Base-by-base conservation (phyloP, 805 yeast species). In the Suhomyces canberraensis region DNA sequence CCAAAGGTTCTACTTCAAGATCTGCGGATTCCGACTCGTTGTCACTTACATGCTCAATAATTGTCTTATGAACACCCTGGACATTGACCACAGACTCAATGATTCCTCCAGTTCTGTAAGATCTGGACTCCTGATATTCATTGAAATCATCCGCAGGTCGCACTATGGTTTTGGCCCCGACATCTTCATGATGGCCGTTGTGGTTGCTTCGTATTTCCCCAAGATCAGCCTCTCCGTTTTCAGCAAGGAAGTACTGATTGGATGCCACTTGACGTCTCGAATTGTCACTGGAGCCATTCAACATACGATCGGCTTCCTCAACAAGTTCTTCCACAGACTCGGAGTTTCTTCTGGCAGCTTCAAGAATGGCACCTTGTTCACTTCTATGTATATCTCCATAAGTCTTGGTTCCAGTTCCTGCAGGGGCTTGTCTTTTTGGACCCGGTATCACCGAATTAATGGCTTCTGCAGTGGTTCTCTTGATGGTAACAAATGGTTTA, bases 41-140 rank as follows among this genome's bases (percentile, higher is more conserved):
- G 38, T 66, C 73, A 44, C 75, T 59, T 4, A 74, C 71, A 36
- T 78, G 81, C 49, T 84, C 91, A 50, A 88, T 87, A 42, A 88
- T 84, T 3, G 95, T 87, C 67, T 88, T 88, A 50, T 79, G 80
- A 15, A 85, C 84, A 36, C 96, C 96, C 53, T 82, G 80, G 18
- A 84, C 84, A 34, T 81, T 84, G n/a, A 88, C 79, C 13, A 88
- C 81, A 27, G 85, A 79, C 61, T 88, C 96, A 37, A 85, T 75
- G 36, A 88, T 80, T 7, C 91, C 82, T 13, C 80, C 80, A 8
- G 81, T 73, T 20, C 73, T 48, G 45, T 69, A 69, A 3, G 64
- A 54, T 26, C 71, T 47, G 14, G 62, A 46, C 42, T 66, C 69
- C 41, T 54, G 61, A 41, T 47, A 49, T 43, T 64, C 69, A 8